phyloP scores from a whole-genome alignment of 352 stramenopile genomes.

The Phytophthora tentaculata region DNA sequence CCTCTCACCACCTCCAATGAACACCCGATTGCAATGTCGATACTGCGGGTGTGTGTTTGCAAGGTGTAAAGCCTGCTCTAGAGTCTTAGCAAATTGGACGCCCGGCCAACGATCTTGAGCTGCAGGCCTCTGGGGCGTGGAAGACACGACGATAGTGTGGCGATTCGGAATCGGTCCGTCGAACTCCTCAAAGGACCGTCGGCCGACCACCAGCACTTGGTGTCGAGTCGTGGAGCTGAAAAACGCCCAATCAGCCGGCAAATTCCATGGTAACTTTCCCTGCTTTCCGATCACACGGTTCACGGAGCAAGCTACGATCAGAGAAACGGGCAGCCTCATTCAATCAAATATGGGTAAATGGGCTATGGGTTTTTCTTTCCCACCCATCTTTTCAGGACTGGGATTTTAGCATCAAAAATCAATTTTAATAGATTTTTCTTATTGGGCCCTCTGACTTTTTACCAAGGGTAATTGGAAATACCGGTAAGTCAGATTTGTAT shows the following conservation, averaged over 20 bases:
- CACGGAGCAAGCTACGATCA: conserved; percentile 74
- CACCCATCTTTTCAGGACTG: too few species aligned
- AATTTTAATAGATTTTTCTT: too few species aligned
- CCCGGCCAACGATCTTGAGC: conserved; percentile 22
- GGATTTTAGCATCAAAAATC: too few species aligned
- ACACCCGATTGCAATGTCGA: conserved; percentile 47
- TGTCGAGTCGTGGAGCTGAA: conserved; percentile 58
- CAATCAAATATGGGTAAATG: too few species aligned
- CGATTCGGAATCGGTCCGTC: conserved; percentile 48
- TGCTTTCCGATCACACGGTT: conserved; percentile 69
- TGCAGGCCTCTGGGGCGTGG: conserved; percentile 16
- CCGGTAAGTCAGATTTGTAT: too few species aligned
- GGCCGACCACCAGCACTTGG: conserved; percentile 72
- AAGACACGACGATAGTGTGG: conserved; percentile 66
- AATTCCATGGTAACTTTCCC: conserved; percentile 61
- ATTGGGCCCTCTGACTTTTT: too few species aligned
- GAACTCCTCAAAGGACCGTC: conserved; percentile 66
- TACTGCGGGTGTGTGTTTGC: conserved; percentile 44
- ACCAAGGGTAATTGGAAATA: too few species aligned
- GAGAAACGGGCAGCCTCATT: conserved; percentile 54
- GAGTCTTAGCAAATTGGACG: conserved; percentile 41
- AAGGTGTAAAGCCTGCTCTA: conserved; percentile 54
- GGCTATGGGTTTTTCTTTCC: too few species aligned
- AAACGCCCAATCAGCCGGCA: conserved; percentile 76
- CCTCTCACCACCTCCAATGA: conserved; percentile 65